These are phyloP conservation scores for Malus sylvestris DNA, from an alignment of 306 rosid genomes.

Conservation along the genomic window DNA sequence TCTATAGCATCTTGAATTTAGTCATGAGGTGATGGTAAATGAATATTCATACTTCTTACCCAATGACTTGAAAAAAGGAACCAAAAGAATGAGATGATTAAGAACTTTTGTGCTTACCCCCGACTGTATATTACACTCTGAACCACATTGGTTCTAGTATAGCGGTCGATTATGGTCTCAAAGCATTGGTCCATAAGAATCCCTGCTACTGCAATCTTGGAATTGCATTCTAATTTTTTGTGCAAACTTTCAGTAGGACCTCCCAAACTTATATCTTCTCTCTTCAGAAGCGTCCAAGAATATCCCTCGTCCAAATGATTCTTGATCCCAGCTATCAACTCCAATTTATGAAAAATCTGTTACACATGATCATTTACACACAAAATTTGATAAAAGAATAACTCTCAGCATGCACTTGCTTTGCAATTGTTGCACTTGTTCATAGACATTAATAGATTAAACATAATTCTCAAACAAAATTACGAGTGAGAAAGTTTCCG, in stretches of 20 bases:
- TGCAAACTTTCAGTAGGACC: neutral
- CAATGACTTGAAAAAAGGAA: neutral
- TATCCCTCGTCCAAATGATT: slow-evolving; percentile 1
- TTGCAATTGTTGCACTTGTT: too few relatives aligned
- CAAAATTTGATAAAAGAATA: neutral
- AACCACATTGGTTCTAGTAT: slow-evolving; percentile 16
- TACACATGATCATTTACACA: neutral
- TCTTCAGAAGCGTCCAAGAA: slow-evolving; percentile 27
- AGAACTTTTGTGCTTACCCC: slow-evolving; percentile 13
- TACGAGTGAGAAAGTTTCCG: too few relatives aligned
- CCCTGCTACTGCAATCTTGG: slow-evolving; percentile 23
- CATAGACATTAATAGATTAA: too few relatives aligned
- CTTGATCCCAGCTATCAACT: slow-evolving; percentile 9
- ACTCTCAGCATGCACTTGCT: neutral
- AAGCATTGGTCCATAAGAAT: slow-evolving; percentile 21
- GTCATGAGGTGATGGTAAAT: neutral
- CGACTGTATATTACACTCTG: slow-evolving; percentile 17
- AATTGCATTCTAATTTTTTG: slow-evolving; percentile 16
- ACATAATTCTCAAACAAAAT: too few relatives aligned
- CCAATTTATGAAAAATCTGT: slow-evolving; percentile 26
- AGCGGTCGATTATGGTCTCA: slow-evolving; percentile 8
- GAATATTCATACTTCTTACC: too few relatives aligned
- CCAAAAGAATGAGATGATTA: neutral
- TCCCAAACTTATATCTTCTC: neutral
- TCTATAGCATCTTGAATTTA: neutral